These are phyloP conservation scores for Orbilia blumenaviensis DNA, from an alignment of 2,329 filamentous ascomycete species.

Conservation along the genomic window DNA sequence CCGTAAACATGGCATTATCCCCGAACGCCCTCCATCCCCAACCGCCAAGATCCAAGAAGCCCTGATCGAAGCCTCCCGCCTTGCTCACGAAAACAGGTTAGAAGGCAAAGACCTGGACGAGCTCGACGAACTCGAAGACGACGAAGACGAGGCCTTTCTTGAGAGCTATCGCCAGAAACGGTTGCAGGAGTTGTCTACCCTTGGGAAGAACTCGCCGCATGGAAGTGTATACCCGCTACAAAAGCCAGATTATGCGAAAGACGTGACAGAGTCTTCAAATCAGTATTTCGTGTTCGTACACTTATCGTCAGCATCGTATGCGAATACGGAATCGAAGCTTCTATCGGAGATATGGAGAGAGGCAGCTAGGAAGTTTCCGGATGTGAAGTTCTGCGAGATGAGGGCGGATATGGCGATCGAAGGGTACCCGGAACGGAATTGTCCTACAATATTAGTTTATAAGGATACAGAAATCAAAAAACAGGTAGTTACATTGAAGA, in stretches of 20 bases:
- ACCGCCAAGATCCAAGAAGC: slow-evolving; percentile 97
- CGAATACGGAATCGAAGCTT: slow-evolving; percentile 83
- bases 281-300: slow-evolving; percentile 60
- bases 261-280: slow-evolving; percentile 89
- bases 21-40: slow-evolving; percentile 95
- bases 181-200: slow-evolving; percentile 78
- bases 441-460: slow-evolving; percentile 91
- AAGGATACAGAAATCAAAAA: slow-evolving; percentile 89
- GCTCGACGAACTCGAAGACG: slow-evolving; percentile 89
- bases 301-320: slow-evolving; percentile 77
- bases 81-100: slow-evolving; percentile 89
- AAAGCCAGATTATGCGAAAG: slow-evolving; percentile 89
- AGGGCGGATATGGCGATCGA: slow-evolving; percentile 91
- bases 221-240: slow-evolving; percentile 92
- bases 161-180: slow-evolving; percentile 86
- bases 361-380: slow-evolving; percentile 83
- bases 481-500: slow-evolving; percentile 88
- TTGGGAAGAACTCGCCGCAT: slow-evolving; percentile 80
- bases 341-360: slow-evolving; percentile 86
- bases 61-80: slow-evolving; percentile 78
- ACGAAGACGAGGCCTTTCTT: slow-evolving; percentile 92
- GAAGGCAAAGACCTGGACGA: slow-evolving; percentile 96
- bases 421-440: slow-evolving; percentile 93
- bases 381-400: slow-evolving; percentile 98
- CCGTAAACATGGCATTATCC: slow-evolving; percentile 93